Percentiles rank a stretch among this genome's conserved stretches.
Evolutionary conservation across 2,329 filamentous ascomycete genomes (phyloP).

Genomic region (Epichloe glyceriae): DNA sequence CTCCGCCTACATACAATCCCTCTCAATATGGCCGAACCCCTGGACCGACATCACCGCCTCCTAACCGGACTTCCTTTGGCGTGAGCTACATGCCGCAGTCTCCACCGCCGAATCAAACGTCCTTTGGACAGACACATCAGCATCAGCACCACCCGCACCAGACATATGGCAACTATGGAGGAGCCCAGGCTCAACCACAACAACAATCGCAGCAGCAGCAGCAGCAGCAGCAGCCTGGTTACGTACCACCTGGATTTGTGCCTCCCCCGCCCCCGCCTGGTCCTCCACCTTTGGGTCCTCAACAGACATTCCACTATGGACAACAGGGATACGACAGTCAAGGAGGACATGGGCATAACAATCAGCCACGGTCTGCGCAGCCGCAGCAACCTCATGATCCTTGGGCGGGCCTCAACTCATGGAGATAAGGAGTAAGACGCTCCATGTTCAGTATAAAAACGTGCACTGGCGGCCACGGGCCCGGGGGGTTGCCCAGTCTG

Average conservation of each 20-base stretch:
- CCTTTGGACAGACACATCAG: constrained; percentile 29
- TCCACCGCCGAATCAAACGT: constrained; percentile 45
- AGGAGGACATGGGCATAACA: constrained; percentile 14
- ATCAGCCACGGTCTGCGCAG: constrained; percentile 12
- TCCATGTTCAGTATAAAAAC: not conserved
- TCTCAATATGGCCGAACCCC: constrained; percentile 45
- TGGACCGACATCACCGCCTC: constrained; percentile 47
- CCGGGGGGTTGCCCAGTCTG: not conserved
- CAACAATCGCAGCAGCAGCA: not conserved
- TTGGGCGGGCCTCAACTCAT: constrained; percentile 39
- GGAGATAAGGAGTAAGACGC: constrained; percentile 25
- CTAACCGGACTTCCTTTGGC: constrained; percentile 42
- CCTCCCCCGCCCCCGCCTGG: constrained; percentile 52
- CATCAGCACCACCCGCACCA: constrained; percentile 31
- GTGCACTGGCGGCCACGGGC: not conserved
- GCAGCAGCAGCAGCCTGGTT: constrained; percentile 23
- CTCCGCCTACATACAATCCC: constrained; percentile 42
- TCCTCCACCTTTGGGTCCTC: constrained; percentile 46
- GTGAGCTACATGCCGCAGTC: constrained; percentile 32
- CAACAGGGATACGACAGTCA: constrained; percentile 19
- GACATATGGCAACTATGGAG: constrained; percentile 25
- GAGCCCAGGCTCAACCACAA: constrained; percentile 15
- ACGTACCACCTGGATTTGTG: constrained; percentile 44
- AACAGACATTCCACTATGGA: constrained; percentile 47
- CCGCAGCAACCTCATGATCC: constrained; percentile 32